Conservation (phyloP, 2,329 filamentous ascomycete species). For the Dothistroma septosporum region DNA sequence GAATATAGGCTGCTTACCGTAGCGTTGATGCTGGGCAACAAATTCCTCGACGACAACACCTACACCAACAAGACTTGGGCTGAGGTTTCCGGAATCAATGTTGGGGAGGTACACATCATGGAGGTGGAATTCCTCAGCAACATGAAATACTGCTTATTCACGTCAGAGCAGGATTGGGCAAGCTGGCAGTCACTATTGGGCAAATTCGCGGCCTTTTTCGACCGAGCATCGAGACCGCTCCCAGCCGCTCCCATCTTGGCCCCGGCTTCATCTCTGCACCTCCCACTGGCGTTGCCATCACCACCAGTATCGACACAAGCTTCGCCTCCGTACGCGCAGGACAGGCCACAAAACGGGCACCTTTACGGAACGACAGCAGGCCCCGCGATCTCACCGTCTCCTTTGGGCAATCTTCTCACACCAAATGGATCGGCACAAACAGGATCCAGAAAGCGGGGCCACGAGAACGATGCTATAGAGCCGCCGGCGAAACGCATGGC, state of each 20-base stretch:
- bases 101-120: conserved; percentile 97
- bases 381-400: conserved; percentile 43
- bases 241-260: conserved; percentile 40
- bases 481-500: conserved; percentile 53
- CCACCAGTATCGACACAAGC: conserved; percentile 49
- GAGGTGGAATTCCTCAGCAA: conserved; percentile 99
- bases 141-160: conserved; percentile 89
- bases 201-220: conserved; percentile 78
- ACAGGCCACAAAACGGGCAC: conserved; percentile 35
- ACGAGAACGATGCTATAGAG: conserved; percentile 53
- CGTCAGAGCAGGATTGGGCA: conserved; percentile 80
- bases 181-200: conserved; percentile 80
- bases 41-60: conserved; percentile 97
- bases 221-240: conserved; percentile 54
- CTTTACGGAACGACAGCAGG: conserved; percentile 35
- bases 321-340: conserved; percentile 46
- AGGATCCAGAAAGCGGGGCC: conserved; percentile 53
- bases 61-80: conserved; percentile 99
- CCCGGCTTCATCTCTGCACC: conserved; percentile 48
- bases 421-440: conserved; percentile 36
- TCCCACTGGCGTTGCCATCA: conserved; percentile 48
- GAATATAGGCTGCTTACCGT: conserved; percentile 91
- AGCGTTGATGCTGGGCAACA: conserved; percentile 95
- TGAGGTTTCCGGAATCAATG: conserved; percentile 89
- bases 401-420: conserved; percentile 36